phyloP scores from a whole-genome alignment of 192 early-diverging fungal genomes.

The Coemansia sp. region DNA sequence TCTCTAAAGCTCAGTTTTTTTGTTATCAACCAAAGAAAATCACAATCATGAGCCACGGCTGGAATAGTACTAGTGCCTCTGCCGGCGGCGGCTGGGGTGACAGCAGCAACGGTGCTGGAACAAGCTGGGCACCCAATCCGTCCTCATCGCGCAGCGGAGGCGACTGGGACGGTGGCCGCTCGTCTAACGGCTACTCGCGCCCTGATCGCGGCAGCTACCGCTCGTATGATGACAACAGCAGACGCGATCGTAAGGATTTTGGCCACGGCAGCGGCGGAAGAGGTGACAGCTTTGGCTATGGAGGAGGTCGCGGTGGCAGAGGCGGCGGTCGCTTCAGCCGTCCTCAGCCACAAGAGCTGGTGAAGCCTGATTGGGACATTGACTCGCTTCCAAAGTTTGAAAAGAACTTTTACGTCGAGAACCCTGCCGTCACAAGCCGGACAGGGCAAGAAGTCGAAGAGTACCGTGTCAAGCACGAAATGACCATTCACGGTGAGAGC shows the following conservation, averaged over 20 bases:
- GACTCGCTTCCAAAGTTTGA: slow-evolving; percentile 76
- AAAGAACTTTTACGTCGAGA: slow-evolving; percentile 97
- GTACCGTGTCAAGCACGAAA: slow-evolving; percentile 75
- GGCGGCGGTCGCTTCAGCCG: slow-evolving; percentile 32
- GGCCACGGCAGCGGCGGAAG: slow-evolving; percentile 18
- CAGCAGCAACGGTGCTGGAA: slow-evolving; percentile 20
- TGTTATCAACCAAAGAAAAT: neutral
- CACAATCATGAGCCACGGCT: slow-evolving; percentile 25
- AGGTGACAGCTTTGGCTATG: slow-evolving; percentile 15
- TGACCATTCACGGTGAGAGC: slow-evolving; percentile 78
- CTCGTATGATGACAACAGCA: slow-evolving; percentile 64
- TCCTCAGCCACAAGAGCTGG: slow-evolving; percentile 40
- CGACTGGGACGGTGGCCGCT: slow-evolving; percentile 5
- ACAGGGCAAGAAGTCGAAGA: slow-evolving; percentile 71
- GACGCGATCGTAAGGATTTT: slow-evolving; percentile 64
- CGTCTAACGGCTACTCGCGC: slow-evolving; percentile 30
- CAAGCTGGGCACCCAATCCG: neutral
- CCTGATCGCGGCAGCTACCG: slow-evolving; percentile 59
- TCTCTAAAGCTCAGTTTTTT: neutral
- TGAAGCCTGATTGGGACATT: slow-evolving; percentile 68
- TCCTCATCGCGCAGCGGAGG: neutral
- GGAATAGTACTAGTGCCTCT: slow-evolving; percentile 14
- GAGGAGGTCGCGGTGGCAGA: slow-evolving; percentile 16
- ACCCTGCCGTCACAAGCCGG: slow-evolving; percentile 67
- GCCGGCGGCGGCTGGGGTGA: slow-evolving; percentile 3